Percentiles rank a stretch among this genome's conserved stretches.
These are phyloP conservation scores for Lodderomyces orthopsilosis DNA, from an alignment of 1,139 yeast genomes.

Conservation along the genomic window DNA sequence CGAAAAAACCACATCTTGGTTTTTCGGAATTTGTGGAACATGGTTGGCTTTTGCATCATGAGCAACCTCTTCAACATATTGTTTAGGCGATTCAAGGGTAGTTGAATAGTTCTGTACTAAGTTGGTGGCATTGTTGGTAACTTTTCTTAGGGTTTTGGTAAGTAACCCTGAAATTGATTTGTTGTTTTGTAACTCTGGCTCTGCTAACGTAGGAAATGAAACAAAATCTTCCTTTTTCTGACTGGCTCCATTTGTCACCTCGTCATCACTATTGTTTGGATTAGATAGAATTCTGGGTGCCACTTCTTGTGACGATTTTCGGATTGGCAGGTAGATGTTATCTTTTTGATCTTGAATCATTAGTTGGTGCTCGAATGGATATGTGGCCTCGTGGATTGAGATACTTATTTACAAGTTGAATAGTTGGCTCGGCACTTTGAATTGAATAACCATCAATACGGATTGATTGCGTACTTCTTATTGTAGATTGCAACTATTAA, in stretches of 20 bases:
- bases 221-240: slow-evolving; percentile 29
- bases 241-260: slow-evolving; percentile 1
- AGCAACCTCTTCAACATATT: background rate
- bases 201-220: slow-evolving; percentile 47
- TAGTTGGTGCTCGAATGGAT: background rate
- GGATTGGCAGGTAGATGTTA: background rate
- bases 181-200: slow-evolving; percentile 37
- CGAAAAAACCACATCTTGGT: background rate
- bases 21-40: background rate
- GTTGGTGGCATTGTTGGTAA: slow-evolving; percentile 43
- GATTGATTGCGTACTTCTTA: too few species aligned
- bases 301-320: background rate
- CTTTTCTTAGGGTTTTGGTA: slow-evolving; percentile 42
- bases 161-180: slow-evolving; percentile 33
- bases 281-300: slow-evolving; percentile 3
- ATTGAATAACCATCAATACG: background rate
- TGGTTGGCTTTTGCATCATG: background rate
- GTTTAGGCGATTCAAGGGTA: slow-evolving; percentile 3
- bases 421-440: background rate
- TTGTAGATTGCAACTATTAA: too few species aligned
- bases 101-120: slow-evolving; percentile 33
- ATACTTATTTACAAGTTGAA: background rate
- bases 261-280: slow-evolving; percentile 17
- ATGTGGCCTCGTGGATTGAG: background rate
- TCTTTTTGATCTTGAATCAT: background rate